Evolutionary conservation across 2,329 filamentous ascomycete species (phyloP).

Genomic region (Calonectria pauciramosa): DNA sequence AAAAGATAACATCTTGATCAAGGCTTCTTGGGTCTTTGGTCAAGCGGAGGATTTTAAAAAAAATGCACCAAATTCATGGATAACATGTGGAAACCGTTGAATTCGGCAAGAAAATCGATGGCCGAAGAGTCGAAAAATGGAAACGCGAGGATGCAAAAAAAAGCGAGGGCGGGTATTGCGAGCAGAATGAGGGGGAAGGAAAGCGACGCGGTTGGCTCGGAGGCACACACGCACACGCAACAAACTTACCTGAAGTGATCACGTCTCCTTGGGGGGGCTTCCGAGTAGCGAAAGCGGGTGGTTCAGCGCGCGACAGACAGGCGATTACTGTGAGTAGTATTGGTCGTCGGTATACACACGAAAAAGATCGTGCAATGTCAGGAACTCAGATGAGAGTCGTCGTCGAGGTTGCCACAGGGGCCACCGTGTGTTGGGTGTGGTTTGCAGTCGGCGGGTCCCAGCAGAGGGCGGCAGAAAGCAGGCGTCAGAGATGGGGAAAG

Average conservation of each 20-base stretch:
- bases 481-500: slow-evolving; percentile 41
- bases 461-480: slow-evolving; percentile 41
- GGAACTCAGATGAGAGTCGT: slow-evolving; percentile 43
- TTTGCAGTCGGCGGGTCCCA: slow-evolving; percentile 41
- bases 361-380: slow-evolving; percentile 22
- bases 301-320: slow-evolving; percentile 30
- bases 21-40: slow-evolving; percentile 32
- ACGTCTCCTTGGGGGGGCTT: slow-evolving; percentile 49
- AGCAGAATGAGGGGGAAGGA: slow-evolving; percentile 30
- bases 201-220: slow-evolving; percentile 33
- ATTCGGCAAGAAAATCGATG: slow-evolving; percentile 1
- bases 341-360: slow-evolving; percentile 36
- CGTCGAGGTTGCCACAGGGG: slow-evolving; percentile 51
- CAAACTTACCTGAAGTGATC: slow-evolving; percentile 58
- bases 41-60: slow-evolving; percentile 30
- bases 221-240: slow-evolving; percentile 27
- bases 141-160: neutral
- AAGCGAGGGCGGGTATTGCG: neutral
- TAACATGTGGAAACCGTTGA: neutral
- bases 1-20: slow-evolving; percentile 21
- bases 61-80: neutral
- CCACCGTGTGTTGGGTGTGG: slow-evolving; percentile 45
- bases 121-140: neutral
- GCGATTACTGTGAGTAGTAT: slow-evolving; percentile 25
- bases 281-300: slow-evolving; percentile 35